Percentiles rank a stretch among this genome's conserved stretches.
Conservation (phyloP, 805 yeast species). For the Lachancea sp. region DNA sequence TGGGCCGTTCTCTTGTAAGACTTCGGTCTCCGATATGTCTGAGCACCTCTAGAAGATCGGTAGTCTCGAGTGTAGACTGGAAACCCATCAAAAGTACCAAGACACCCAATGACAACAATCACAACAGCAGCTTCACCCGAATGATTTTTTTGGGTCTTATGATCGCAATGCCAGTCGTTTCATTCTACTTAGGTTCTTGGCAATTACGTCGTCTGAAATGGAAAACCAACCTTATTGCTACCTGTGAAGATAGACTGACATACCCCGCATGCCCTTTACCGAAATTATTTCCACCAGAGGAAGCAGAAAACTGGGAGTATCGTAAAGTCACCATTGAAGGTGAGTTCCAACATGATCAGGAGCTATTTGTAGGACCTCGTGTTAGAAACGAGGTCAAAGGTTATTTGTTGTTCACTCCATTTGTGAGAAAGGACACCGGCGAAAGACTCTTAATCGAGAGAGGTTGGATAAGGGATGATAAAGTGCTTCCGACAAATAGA, state of each 20-base stretch:
- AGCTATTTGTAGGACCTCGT: conserved; percentile 89
- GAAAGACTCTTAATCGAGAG: conserved; percentile 76
- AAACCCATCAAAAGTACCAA: conserved; percentile 55
- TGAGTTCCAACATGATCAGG: conserved; percentile 73
- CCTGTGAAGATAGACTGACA: conserved; percentile 75
- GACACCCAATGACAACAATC: conserved; percentile 37
- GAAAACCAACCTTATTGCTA: conserved; percentile 79
- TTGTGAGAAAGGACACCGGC: conserved; percentile 52
- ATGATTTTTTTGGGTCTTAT: conserved; percentile 35
- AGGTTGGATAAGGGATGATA: conserved; percentile 83
- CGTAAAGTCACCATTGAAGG: conserved; percentile 75
- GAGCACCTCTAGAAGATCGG: conserved; percentile 21
- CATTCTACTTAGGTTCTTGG: conserved; percentile 90
- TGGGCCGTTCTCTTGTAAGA: conserved; percentile 1
- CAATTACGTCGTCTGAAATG: conserved; percentile 79
- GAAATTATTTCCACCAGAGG: conserved; percentile 52
- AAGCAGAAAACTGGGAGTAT: conserved; percentile 70
- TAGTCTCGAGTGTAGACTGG: conserved; percentile 78
- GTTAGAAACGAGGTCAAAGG: conserved; percentile 67
- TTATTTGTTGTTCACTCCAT: conserved; percentile 74
- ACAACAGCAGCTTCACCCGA: conserved; percentile 30
- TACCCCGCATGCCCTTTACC: conserved; percentile 72
- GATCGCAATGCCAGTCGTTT: conserved; percentile 75
- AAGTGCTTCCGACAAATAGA: conserved; percentile 50
- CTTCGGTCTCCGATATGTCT: neutral